phyloP scores from a whole-genome alignment of 2,329 filamentous ascomycete genomes.

The Bertia moriformis region DNA sequence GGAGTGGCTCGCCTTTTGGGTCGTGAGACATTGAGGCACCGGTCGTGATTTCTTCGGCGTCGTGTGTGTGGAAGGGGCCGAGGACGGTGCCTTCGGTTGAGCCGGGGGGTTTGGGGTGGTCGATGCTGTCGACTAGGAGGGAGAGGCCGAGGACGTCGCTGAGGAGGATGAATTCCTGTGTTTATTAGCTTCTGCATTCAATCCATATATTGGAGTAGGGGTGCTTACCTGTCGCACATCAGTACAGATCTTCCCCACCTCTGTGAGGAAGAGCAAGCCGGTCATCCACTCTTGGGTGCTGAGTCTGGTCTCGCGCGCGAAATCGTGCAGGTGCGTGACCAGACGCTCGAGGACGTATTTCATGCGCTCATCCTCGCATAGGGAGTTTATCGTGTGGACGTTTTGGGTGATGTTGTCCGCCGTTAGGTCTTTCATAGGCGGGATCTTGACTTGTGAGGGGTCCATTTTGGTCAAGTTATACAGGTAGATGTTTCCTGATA shows the following conservation, averaged over 20 bases:
- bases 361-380: constrained; percentile 47
- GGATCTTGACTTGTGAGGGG: constrained; percentile 25
- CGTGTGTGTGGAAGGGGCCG: constrained; percentile 72
- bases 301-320: constrained; percentile 63
- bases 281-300: constrained; percentile 69
- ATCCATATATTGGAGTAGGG: constrained; percentile 1
- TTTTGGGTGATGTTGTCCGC: constrained; percentile 72
- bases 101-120: constrained; percentile 61
- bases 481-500: too few species aligned
- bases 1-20: constrained; percentile 51
- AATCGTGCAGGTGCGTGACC: constrained; percentile 68
- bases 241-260: constrained; percentile 58
- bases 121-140: constrained; percentile 67
- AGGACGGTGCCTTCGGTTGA: constrained; percentile 68
- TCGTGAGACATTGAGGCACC: constrained; percentile 55
- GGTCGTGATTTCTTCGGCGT: constrained; percentile 40
- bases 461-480: constrained; percentile 18
- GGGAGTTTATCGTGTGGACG: constrained; percentile 60
- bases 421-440: constrained; percentile 53
- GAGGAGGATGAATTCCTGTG: constrained; percentile 70
- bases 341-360: constrained; percentile 61
- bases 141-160: constrained; percentile 69
- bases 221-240: constrained; percentile 54
- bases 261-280: constrained; percentile 56
- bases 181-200: constrained; percentile 2